phyloP scores from a whole-genome alignment of 805 yeast genomes.

The Candida orba region DNA sequence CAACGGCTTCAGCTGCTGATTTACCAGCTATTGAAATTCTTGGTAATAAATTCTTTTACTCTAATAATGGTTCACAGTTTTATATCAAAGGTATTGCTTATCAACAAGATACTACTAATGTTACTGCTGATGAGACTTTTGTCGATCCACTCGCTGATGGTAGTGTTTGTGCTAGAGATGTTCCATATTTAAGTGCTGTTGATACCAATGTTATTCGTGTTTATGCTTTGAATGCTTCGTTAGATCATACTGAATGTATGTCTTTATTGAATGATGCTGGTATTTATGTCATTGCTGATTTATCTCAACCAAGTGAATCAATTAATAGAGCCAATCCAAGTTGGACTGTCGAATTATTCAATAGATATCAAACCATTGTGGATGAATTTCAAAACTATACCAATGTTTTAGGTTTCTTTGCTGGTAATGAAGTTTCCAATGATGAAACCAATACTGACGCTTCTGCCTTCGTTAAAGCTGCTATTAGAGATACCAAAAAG shows the following conservation, averaged over 20 bases:
- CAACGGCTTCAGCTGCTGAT: slow-evolving; percentile 32
- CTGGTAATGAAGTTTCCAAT: slow-evolving; percentile 82
- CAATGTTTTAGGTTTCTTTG: slow-evolving; percentile 74
- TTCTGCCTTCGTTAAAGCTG: slow-evolving; percentile 79
- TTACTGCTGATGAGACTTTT: slow-evolving; percentile 38
- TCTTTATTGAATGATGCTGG: slow-evolving; percentile 59
- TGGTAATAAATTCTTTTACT: slow-evolving; percentile 72
- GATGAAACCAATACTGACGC: slow-evolving; percentile 58
- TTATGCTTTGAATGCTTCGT: slow-evolving; percentile 58
- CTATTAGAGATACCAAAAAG: slow-evolving; percentile 67
- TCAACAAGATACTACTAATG: slow-evolving; percentile 57
- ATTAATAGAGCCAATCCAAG: slow-evolving; percentile 55
- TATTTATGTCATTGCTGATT: slow-evolving; percentile 74
- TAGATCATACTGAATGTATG: slow-evolving; percentile 69
- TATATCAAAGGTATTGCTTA: slow-evolving; percentile 75
- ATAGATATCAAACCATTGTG: slow-evolving; percentile 63
- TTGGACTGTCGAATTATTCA: slow-evolving; percentile 56
- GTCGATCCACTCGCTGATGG: slow-evolving; percentile 67
- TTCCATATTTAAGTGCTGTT: slow-evolving; percentile 57
- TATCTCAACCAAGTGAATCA: slow-evolving; percentile 58
- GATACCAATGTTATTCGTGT: slow-evolving; percentile 70
- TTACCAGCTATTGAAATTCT: slow-evolving; percentile 63
- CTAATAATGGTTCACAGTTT: slow-evolving; percentile 75
- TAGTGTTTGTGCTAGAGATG: slow-evolving; percentile 59
- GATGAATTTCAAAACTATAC: slow-evolving; percentile 63